Evolutionary conservation across 2,329 filamentous ascomycete species (phyloP).

Genomic region (Talaromyces sp.): DNA sequence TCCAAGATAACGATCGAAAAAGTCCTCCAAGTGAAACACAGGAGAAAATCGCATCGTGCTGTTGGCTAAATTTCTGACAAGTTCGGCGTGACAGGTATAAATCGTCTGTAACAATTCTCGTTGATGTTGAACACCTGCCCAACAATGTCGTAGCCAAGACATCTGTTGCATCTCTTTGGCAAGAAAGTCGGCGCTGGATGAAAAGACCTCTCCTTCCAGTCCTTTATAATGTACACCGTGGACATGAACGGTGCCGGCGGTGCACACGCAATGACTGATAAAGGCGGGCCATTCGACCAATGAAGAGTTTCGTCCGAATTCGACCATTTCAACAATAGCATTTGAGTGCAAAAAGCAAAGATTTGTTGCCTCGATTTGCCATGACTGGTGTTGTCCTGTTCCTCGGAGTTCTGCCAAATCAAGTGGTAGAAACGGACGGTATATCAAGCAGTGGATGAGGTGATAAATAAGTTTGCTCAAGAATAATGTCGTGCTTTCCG

Average conservation of each 20-base stretch:
- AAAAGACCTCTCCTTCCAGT: constrained; percentile 61
- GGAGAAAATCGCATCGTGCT: constrained; percentile 70
- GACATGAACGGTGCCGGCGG: constrained; percentile 81
- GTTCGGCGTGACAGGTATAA: constrained; percentile 71
- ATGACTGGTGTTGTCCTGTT: constrained; percentile 79
- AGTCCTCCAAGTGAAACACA: constrained; percentile 80
- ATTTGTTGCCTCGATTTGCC: constrained; percentile 89
- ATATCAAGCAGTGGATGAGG: constrained; percentile 79
- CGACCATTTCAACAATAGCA: constrained; percentile 76
- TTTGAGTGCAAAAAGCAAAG: constrained; percentile 84
- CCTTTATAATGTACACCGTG: constrained; percentile 77
- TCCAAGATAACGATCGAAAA: constrained; percentile 77
- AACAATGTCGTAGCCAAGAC: constrained; percentile 67
- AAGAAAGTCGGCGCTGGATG: constrained; percentile 64
- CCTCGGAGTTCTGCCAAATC: constrained; percentile 76
- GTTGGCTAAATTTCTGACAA: constrained; percentile 68
- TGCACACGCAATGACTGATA: constrained; percentile 81
- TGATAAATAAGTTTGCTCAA: constrained; percentile 85
- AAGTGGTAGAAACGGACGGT: constrained; percentile 80
- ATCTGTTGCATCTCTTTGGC: constrained; percentile 76
- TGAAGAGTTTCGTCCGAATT: constrained; percentile 69
- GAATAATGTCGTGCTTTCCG: constrained; percentile 72
- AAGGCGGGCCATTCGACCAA: constrained; percentile 82
- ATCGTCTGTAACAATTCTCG: constrained; percentile 73
- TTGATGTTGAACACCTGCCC: constrained; percentile 76